phyloP scores from a whole-genome alignment of 148 eudicot genomes.

The Cornus kousa region DNA sequence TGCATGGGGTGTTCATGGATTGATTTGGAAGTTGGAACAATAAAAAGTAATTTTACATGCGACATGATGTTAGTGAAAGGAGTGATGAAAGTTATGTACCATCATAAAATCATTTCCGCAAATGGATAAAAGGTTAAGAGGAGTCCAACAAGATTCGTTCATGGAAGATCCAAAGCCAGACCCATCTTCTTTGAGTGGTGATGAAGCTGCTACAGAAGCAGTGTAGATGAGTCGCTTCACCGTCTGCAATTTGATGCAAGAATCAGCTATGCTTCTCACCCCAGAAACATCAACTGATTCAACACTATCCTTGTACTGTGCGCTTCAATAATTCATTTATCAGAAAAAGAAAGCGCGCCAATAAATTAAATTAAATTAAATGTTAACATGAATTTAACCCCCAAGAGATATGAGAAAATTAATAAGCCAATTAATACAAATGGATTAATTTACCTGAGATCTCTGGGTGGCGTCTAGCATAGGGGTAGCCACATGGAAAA shows the following conservation, averaged over 20 bases:
- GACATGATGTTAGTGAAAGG: too few species aligned
- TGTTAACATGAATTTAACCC: too few species aligned
- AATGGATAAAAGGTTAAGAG: conserved; percentile 22
- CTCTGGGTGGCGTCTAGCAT: not conserved
- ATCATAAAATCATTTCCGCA: not conserved
- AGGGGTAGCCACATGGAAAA: conserved; percentile 1
- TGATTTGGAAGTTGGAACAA: too few species aligned
- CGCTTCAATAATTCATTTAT: not conserved
- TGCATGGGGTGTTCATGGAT: too few species aligned
- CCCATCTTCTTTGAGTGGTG: conserved; percentile 20
- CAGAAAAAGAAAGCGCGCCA: too few species aligned
- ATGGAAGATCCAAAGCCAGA: not conserved
- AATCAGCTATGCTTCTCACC: conserved; percentile 31
- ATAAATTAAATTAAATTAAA: too few species aligned
- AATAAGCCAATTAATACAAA: not conserved
- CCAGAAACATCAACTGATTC: conserved; percentile 43
- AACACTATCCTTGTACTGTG: conserved; percentile 39
- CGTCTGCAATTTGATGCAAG: conserved; percentile 40
- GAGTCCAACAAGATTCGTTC: conserved; percentile 27
- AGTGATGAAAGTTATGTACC: not conserved
- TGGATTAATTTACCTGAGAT: not conserved
- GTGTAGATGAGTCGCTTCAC: conserved; percentile 35
- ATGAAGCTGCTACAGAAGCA: conserved; percentile 27
- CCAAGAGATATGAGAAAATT: not conserved
- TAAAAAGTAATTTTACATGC: too few species aligned